A percentile compares a stretch with the other conserved stretches of the same genome.
Evolutionary conservation across 768 basidiomycete genomes (phyloP).

Genomic region (Auriculariales sp.): DNA sequence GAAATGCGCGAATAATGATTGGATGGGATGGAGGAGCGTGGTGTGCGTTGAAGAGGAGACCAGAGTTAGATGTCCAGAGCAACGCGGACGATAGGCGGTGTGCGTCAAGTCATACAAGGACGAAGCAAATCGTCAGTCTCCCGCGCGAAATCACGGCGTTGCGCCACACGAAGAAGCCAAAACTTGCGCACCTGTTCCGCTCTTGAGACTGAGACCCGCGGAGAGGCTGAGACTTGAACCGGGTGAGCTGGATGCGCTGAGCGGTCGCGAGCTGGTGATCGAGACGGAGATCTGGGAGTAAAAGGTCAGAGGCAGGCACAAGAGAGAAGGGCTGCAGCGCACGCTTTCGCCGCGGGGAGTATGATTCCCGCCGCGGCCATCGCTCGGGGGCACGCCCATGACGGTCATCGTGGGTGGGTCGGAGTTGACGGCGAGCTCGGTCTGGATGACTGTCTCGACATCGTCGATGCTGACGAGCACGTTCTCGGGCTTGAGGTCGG

Average conservation of each 20-base stretch:
- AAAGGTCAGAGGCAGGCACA: background rate
- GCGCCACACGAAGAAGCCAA: no score
- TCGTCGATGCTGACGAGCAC: slow-evolving; percentile 95
- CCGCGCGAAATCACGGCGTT: no score
- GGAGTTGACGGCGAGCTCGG: slow-evolving; percentile 51
- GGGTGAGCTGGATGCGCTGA: slow-evolving; percentile 68
- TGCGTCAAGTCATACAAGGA: no score
- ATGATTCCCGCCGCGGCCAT: slow-evolving; percentile 91
- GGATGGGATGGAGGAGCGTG: no score
- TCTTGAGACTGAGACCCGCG: no score
- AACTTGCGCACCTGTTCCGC: no score
- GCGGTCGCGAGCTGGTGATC: slow-evolving; percentile 87
- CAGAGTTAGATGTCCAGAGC: no score
- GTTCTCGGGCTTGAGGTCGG: slow-evolving; percentile 96
- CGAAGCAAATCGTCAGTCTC: no score
- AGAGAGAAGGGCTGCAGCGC: background rate
- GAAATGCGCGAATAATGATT: no score
- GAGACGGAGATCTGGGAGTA: slow-evolving; percentile 25
- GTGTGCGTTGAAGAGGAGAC: no score
- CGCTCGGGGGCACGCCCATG: slow-evolving; percentile 85
- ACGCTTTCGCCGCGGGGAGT: slow-evolving; percentile 68
- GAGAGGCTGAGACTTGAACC: no score
- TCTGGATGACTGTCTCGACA: slow-evolving; percentile 81
- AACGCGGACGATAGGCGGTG: no score
- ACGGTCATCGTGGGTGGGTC: slow-evolving; percentile 41